phyloP scores from a whole-genome alignment of 2,329 filamentous ascomycete genomes.

The Aspergillus tubingensis region DNA sequence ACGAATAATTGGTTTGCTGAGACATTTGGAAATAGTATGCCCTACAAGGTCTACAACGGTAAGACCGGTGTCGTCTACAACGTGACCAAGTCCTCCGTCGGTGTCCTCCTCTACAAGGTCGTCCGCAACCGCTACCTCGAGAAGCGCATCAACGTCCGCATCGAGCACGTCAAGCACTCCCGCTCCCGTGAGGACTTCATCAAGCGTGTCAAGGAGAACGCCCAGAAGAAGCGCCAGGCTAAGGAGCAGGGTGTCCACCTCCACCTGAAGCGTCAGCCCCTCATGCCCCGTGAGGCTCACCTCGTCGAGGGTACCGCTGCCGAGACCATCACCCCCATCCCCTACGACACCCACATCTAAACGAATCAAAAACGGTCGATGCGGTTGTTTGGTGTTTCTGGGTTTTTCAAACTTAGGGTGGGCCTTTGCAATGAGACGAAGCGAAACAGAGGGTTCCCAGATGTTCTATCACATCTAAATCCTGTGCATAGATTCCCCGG shows the following conservation, averaged over 20 bases:
- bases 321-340: constrained; percentile 85
- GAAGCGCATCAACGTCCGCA: constrained; percentile 99
- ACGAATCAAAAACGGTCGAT: constrained; percentile 38
- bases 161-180: constrained; percentile 95
- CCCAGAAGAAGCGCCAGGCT: constrained; percentile 86
- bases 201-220: constrained; percentile 94
- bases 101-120: constrained; percentile 99
- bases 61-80: constrained; percentile 99
- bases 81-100: constrained; percentile 96
- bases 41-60: constrained; percentile 99
- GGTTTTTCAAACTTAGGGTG: constrained; percentile 35
- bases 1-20: constrained; percentile 28
- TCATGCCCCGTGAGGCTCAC: constrained; percentile 74
- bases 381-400: constrained; percentile 40
- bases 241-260: constrained; percentile 85
- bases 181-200: constrained; percentile 97
- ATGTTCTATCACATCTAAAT: constrained; percentile 41
- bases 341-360: constrained; percentile 99
- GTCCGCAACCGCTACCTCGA: constrained; percentile 99
- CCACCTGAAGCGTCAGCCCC: constrained; percentile 89
- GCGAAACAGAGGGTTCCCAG: constrained; percentile 38
- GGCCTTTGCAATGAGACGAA: constrained; percentile 44
- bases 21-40: constrained; percentile 68
- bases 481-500: constrained; percentile 48
- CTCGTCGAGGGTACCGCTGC: constrained; percentile 84